Conservation (phyloP, 2,329 filamentous ascomycete genomes). For the Amphichorda felina region DNA sequence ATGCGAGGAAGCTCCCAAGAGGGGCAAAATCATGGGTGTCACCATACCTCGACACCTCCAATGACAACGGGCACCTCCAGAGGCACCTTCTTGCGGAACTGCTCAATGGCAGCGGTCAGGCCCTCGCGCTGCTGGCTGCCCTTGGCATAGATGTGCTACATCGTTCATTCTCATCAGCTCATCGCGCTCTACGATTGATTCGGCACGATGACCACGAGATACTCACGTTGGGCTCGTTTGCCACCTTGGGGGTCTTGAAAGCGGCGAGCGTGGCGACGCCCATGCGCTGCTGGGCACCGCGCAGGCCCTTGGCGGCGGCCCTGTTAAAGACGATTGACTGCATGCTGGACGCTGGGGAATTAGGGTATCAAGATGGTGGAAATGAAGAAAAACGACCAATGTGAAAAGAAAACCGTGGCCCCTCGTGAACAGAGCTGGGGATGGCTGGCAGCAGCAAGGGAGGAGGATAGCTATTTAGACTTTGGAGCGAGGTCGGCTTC, state of each 20-base stretch:
- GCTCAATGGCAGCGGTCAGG: constrained; percentile 61
- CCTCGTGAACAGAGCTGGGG: too few relatives aligned
- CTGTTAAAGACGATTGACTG: constrained; percentile 20
- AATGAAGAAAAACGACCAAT: too few relatives aligned
- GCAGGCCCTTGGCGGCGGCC: constrained; percentile 15
- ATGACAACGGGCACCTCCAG: constrained; percentile 75
- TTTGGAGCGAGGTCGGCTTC: too few relatives aligned
- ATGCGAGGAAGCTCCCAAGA: too few relatives aligned
- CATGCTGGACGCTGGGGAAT: constrained; percentile 11
- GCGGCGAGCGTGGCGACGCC: constrained; percentile 53
- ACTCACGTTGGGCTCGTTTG: constrained; percentile 93
- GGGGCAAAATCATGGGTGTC: neutral
- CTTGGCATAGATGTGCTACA: constrained; percentile 78
- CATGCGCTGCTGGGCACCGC: constrained; percentile 15
- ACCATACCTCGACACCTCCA: constrained; percentile 63
- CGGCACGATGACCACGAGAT: too few relatives aligned
- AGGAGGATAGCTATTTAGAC: too few relatives aligned
- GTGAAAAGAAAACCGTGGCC: too few relatives aligned
- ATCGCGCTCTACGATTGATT: too few relatives aligned
- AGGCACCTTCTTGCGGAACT: constrained; percentile 55
- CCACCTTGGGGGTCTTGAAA: constrained; percentile 78
- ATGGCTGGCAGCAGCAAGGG: too few relatives aligned
- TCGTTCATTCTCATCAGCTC: neutral
- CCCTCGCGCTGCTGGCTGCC: constrained; percentile 68
- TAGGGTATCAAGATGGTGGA: too few relatives aligned